These are phyloP conservation scores for Castanea crenata DNA, from an alignment of 306 rosid species.

Conservation along the genomic window DNA sequence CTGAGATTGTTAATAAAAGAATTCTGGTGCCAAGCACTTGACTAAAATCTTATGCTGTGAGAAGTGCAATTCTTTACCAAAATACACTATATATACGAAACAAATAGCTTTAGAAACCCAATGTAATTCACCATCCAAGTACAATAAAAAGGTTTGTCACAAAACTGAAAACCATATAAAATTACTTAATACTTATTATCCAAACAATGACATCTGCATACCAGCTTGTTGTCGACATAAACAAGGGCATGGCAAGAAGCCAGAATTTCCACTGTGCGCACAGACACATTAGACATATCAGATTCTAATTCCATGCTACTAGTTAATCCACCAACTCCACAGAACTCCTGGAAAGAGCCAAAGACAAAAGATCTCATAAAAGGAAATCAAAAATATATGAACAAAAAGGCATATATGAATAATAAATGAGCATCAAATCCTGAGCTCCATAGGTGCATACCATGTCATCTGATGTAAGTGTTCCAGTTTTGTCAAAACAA, in stretches of 20 bases:
- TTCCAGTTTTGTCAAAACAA: conserved; percentile 99
- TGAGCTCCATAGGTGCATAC: conserved; percentile 38
- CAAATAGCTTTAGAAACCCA: background rate
- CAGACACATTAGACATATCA: conserved; percentile 65
- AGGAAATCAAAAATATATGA: background rate
- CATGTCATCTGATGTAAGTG: conserved; percentile 99
- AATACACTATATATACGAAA: background rate
- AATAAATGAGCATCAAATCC: conserved; percentile 12
- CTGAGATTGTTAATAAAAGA: background rate
- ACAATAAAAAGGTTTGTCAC: background rate
- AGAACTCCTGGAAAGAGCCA: conserved; percentile 65
- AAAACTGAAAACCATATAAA: background rate
- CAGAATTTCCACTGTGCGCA: conserved; percentile 76
- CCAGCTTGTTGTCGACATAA: conserved; percentile 97
- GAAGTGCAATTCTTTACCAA: background rate
- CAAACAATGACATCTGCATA: conserved; percentile 30
- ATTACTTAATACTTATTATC: background rate
- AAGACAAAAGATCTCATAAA: conserved; percentile 13
- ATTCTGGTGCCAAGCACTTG: background rate
- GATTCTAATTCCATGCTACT: conserved; percentile 63
- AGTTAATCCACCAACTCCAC: conserved; percentile 79
- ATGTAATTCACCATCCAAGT: background rate
- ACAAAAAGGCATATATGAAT: background rate
- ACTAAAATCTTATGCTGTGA: background rate
- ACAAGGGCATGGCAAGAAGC: conserved; percentile 99